A percentile compares a stretch with the other conserved stretches of the same genome.
Conservation (phyloP, 2,329 filamentous ascomycete species). For the Claviceps purpurea region DNA sequence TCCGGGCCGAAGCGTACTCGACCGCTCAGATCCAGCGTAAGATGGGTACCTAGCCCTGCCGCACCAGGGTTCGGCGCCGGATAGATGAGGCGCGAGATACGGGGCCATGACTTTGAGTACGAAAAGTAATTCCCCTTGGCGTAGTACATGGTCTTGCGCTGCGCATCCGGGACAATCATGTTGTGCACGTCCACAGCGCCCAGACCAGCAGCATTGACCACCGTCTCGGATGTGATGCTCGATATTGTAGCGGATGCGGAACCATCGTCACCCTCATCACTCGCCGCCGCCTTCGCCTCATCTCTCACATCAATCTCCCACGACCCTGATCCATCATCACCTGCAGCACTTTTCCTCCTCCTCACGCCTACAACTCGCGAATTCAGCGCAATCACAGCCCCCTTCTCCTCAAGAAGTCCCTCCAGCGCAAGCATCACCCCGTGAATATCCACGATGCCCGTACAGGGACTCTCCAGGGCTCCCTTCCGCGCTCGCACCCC, state of each 20-base stretch:
- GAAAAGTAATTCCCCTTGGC: conserved; percentile 95
- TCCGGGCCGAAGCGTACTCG: conserved; percentile 87
- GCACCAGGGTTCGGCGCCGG: conserved; percentile 72
- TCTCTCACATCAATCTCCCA: conserved; percentile 51
- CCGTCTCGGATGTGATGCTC: conserved; percentile 56
- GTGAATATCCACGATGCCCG: conserved; percentile 85
- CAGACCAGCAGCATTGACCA: conserved; percentile 81
- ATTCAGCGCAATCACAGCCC: conserved; percentile 55
- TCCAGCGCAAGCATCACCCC: conserved; percentile 69
- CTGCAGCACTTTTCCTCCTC: conserved; percentile 34
- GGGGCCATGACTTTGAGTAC: conserved; percentile 53
- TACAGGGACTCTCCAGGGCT: conserved; percentile 71
- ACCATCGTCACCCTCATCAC: conserved; percentile 22
- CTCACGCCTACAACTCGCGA: conserved; percentile 50
- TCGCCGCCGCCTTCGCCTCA: conserved; percentile 18
- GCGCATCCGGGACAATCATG: conserved; percentile 52
- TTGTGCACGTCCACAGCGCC: conserved; percentile 67
- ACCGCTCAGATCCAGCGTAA: conserved; percentile 79
- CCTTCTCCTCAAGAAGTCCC: conserved; percentile 61
- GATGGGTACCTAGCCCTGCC: conserved; percentile 79
- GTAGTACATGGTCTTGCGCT: conserved; percentile 54
- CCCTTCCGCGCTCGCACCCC: conserved; percentile 58
- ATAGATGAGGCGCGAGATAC: conserved; percentile 65
- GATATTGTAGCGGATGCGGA: conserved; percentile 29
- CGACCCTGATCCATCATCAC: conserved; percentile 16